Base-by-base conservation (phyloP, 2,329 filamentous ascomycete genomes). In the Byssochlamys sp. region DNA sequence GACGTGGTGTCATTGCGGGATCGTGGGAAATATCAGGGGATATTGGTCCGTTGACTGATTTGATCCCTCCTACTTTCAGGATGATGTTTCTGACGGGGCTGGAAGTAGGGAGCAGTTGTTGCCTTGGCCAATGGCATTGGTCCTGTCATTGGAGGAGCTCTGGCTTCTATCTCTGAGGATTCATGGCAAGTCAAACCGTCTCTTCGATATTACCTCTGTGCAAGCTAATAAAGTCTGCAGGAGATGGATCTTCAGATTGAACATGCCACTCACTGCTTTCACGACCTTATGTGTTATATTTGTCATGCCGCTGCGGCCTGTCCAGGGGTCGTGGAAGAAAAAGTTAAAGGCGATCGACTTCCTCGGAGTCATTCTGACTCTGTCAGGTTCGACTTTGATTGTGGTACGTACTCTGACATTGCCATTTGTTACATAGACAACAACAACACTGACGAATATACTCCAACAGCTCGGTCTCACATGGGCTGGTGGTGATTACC, bases 401-500 rank as follows among this genome's bases (percentile, higher is more conserved):
- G 53, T 54, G 26, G 53, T 54, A 39, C 24, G 53, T 48, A 35
- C 39, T 1, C 69, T 81, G 0, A 75, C 78, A 5, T 69, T 82
- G 6, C 74, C 69, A 0, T 74, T 75, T 1, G 54, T 57, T 14
- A 54, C 25, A 7, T 29, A 10, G 14, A 54, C 12, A 25, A 33
- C 12, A 25, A 33, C 45, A 3, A 25, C 26, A 39, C 31, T 29
- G n/a, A 35, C 67, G 67, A 2, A 78, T 79, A 4, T 72, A 75
- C 0, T 67, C 81, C 64, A 82, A 1, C 72, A 82, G 57, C 65
- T 81, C 0, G 77, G 80, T 0, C 60, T 83, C 33, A 81, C 81
- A 2, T 86, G 83, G 82, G 84, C 82, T 26, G 84, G 84, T 1
- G 79, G 79, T 49, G 75, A 82, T 59, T 83, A 84, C 60, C 63